phyloP scores from a whole-genome alignment of 306 rosid genomes.

The Corylus avellana region DNA sequence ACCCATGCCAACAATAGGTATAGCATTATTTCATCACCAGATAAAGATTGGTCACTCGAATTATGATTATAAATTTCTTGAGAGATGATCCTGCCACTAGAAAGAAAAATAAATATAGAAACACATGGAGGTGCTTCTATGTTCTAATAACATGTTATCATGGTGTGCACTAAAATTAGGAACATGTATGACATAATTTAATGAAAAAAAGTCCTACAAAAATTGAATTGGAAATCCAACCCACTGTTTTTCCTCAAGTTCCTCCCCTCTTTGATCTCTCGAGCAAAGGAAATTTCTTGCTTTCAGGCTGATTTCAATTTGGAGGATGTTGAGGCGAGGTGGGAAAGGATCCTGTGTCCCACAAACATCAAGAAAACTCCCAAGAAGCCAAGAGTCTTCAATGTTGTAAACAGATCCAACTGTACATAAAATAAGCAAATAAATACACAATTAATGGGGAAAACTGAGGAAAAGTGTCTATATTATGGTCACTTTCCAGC shows the following conservation, averaged over 20 bases:
- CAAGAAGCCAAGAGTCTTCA: constrained; percentile 71
- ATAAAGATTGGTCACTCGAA: no score
- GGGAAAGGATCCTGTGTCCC: constrained; percentile 89
- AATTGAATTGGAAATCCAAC: constrained; percentile 29
- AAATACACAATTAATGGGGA: not conserved
- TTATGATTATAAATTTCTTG: no score
- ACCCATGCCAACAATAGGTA: no score
- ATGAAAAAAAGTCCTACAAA: constrained; percentile 34
- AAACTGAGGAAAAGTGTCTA: not conserved
- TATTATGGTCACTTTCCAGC: constrained; percentile 8
- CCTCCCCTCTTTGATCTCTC: constrained; percentile 13
- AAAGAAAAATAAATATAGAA: not conserved
- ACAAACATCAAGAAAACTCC: constrained; percentile 74
- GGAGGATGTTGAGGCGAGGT: constrained; percentile 74
- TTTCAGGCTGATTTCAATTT: constrained; percentile 91
- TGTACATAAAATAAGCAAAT: constrained; percentile 41
- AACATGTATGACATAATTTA: constrained; percentile 8
- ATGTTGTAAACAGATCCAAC: constrained; percentile 93
- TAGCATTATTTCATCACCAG: no score
- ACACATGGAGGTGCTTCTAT: not conserved
- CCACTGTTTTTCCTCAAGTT: not conserved
- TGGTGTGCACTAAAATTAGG: constrained; percentile 3
- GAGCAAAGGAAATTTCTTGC: constrained; percentile 27
- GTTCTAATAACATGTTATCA: not conserved
- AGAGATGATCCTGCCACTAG: no score